Conservation (phyloP, 441 rosid genomes). For the Rhodomyrtus psidioides region DNA sequence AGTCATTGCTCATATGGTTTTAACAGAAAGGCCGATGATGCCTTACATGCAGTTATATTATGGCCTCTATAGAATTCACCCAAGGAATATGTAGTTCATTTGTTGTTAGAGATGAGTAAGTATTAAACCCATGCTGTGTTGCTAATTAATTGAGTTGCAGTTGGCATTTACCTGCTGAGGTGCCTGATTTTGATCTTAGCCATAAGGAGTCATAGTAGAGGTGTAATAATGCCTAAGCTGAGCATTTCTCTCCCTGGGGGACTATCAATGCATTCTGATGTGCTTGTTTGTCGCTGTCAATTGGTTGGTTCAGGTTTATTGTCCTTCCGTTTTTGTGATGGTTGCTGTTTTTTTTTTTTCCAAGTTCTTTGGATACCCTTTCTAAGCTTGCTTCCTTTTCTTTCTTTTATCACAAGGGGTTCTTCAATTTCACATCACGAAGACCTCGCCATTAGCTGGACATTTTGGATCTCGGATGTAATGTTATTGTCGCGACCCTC, state of each 20-base stretch:
- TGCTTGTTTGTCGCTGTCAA: background rate
- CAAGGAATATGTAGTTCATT: background rate
- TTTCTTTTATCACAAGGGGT: conserved; percentile 12
- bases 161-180: background rate
- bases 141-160: background rate
- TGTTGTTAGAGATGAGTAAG: background rate
- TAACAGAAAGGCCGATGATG: background rate
- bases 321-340: background rate
- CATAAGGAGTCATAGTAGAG: background rate
- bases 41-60: background rate
- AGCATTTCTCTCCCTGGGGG: background rate
- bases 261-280: background rate
- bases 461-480: too few relatives aligned
- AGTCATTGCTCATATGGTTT: background rate
- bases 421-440: too few relatives aligned
- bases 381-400: background rate
- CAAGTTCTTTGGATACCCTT: background rate
- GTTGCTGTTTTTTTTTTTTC: background rate
- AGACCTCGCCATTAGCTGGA: too few relatives aligned
- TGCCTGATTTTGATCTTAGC: background rate
- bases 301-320: background rate
- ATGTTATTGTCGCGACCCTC: too few relatives aligned
- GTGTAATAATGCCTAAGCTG: background rate
- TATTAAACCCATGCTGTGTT: background rate
- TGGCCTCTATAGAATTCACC: background rate